Base-by-base conservation (phyloP, 1,139 yeast genomes). In the Protomyces arabidopsidicola region DNA sequence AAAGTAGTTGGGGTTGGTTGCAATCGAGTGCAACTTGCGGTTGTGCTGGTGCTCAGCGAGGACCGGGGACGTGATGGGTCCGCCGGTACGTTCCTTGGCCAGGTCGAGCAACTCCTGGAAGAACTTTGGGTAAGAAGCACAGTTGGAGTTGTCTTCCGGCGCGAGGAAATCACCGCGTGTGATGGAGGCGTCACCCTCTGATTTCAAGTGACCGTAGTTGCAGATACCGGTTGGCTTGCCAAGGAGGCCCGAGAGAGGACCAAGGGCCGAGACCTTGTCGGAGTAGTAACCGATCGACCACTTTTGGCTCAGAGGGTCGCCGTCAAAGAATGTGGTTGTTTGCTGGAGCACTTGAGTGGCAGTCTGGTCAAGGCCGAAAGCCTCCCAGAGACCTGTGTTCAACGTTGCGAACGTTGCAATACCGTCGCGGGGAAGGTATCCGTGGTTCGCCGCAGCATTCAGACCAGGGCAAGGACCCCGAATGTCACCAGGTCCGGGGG, bases 31-130 rank as follows among this genome's bases (percentile, higher is more conserved):
- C 34, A 50, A 34, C 36, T 50, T 50, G 20, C 53, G 34, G 53
- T 50, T 50, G 53, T 50, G 53, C 53, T 50, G 53, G 53, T 50
- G 53, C 53, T 50, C 53, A 31, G 53, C 53, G 5, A 50, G 53
- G 34, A 50, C 53, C 5, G 53, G 53, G 9, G 35, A 14, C 6
- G 53, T 50, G 53, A 50, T 50, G 31, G 53, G 53, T 14, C 53
- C 53, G n/a, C 53, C 53, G 16, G 53, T 50, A 34, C 53, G 53
- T 16, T 50, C 53, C 53, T 50, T 20, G 34, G 53, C 53, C 0
- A 50, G 35, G 36, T 50, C 53, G 35, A 50, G 53, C 34, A 50
- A 24, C 36, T 50, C 53, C 18, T 50, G 53, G 53, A 50, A 50
- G 36, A 50, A 50, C 36, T 27, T 31, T 20, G 53, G 53, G 36